Evolutionary conservation across 345 rosid species (phyloP).

Genomic region (Pugionium cornutum): DNA sequence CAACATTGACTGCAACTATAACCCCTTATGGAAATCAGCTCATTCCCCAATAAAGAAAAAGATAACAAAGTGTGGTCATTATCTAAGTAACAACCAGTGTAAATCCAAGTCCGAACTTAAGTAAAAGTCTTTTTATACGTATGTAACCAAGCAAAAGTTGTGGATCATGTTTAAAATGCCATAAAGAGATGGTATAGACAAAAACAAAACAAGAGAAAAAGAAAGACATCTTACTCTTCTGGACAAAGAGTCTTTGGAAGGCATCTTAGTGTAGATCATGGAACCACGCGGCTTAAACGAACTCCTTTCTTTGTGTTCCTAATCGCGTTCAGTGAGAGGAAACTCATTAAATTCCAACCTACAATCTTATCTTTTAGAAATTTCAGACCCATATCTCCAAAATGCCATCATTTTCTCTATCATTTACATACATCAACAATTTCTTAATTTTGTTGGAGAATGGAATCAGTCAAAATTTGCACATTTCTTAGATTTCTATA

Average conservation of each 20-base stretch:
- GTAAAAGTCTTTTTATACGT: background rate
- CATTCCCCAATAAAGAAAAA: constrained; percentile 27
- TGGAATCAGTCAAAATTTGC: background rate
- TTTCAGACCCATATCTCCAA: background rate
- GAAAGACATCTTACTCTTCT: constrained; percentile 51
- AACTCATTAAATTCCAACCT: constrained; percentile 8
- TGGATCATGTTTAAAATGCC: background rate
- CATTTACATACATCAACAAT: background rate
- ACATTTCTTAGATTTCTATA: too few relatives aligned
- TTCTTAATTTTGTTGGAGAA: constrained; percentile 6
- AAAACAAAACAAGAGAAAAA: constrained; percentile 5
- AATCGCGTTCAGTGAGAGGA: constrained; percentile 16
- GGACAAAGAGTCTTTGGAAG: constrained; percentile 71
- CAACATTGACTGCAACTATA: constrained; percentile 14
- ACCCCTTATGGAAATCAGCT: constrained; percentile 12
- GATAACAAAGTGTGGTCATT: constrained; percentile 3
- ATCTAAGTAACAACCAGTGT: constrained; percentile 13
- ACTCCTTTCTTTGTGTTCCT: constrained; percentile 79
- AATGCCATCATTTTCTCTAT: constrained; percentile 2
- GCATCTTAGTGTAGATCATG: constrained; percentile 88
- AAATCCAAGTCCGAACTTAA: background rate
- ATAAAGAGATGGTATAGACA: constrained; percentile 17
- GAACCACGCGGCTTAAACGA: constrained; percentile 90
- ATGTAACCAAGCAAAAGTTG: background rate
- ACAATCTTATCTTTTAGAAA: constrained; percentile 4